These are phyloP conservation scores for Pyricularia grisea DNA, from an alignment of 2,329 filamentous ascomycete genomes.

Conservation along the genomic window DNA sequence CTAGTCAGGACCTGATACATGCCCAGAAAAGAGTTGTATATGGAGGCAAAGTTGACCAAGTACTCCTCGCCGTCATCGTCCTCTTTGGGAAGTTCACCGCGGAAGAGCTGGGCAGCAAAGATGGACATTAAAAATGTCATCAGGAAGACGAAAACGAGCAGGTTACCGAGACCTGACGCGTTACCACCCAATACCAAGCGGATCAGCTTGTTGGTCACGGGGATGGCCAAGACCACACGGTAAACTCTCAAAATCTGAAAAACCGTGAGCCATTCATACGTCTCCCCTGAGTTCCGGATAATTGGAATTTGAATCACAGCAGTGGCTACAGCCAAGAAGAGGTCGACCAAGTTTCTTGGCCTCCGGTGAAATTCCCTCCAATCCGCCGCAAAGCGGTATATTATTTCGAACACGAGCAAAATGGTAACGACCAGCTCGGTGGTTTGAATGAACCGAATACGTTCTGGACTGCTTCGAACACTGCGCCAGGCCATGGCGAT, in stretches of 20 bases:
- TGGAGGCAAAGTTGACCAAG: conserved; percentile 72
- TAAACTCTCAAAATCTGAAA: conserved; percentile 93
- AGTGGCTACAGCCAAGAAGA: conserved; percentile 68
- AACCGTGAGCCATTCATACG: conserved; percentile 80
- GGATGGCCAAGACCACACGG: conserved; percentile 80
- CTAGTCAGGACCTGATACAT: conserved; percentile 98
- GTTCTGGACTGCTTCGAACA: conserved; percentile 57
- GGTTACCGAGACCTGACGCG: conserved; percentile 80
- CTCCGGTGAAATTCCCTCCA: conserved; percentile 73
- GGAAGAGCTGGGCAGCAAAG: conserved; percentile 86
- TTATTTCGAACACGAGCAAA: conserved; percentile 71
- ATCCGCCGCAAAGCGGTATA: conserved; percentile 66
- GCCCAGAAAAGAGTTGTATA: conserved; percentile 91
- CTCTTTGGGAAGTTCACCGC: conserved; percentile 66
- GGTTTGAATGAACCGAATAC: conserved; percentile 55
- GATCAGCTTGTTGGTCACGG: conserved; percentile 80
- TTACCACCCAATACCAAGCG: conserved; percentile 83
- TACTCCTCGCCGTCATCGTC: conserved; percentile 54
- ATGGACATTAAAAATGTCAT: conserved; percentile 92
- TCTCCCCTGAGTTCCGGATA: conserved; percentile 60
- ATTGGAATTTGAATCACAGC: conserved; percentile 76
- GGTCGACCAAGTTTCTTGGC: conserved; percentile 69
- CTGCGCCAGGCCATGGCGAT: conserved; percentile 70
- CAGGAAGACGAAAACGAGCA: conserved; percentile 93
- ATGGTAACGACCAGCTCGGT: conserved; percentile 71